Evolutionary conservation across 2,329 filamentous ascomycete genomes (phyloP).

Genomic region (Colletotrichum tropicicola): DNA sequence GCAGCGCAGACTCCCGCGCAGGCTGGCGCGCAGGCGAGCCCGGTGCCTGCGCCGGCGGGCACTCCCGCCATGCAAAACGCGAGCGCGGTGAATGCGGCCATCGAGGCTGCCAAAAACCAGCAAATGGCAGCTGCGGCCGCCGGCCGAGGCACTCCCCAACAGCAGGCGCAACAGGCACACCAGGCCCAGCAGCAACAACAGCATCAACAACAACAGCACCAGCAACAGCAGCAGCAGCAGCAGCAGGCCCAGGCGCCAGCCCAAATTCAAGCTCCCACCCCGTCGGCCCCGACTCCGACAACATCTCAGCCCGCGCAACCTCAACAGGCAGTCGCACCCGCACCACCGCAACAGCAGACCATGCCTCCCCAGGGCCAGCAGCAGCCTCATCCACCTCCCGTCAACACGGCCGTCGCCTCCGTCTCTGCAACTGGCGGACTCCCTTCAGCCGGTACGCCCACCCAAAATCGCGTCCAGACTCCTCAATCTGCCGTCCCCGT

Average conservation of each 20-base stretch:
- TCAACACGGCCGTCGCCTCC: slow-evolving; percentile 57
- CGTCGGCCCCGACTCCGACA: slow-evolving; percentile 14
- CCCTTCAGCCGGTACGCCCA: slow-evolving; percentile 56
- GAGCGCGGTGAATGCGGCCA: slow-evolving; percentile 50
- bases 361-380: slow-evolving; percentile 2
- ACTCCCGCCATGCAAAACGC: slow-evolving; percentile 32
- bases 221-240: slow-evolving; percentile 38
- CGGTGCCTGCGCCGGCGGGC: background rate
- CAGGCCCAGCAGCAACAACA: slow-evolving; percentile 34
- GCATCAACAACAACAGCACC: slow-evolving; percentile 30
- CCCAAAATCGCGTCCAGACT: slow-evolving; percentile 59
- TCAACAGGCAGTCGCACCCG: slow-evolving; percentile 8
- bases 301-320: slow-evolving; percentile 11
- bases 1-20: slow-evolving; percentile 29
- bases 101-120: slow-evolving; percentile 57
- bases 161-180: slow-evolving; percentile 33
- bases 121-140: slow-evolving; percentile 41
- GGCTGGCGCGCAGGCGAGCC: slow-evolving; percentile 34
- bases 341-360: background rate
- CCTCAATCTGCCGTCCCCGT: slow-evolving; percentile 55
- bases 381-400: slow-evolving; percentile 46
- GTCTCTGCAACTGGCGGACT: slow-evolving; percentile 44
- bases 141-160: background rate
- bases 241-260: slow-evolving; percentile 33
- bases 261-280: slow-evolving; percentile 26